Evolutionary conservation across 495 filamentous ascomycete genomes (phyloP).

Genomic region (Niebla homalea): DNA sequence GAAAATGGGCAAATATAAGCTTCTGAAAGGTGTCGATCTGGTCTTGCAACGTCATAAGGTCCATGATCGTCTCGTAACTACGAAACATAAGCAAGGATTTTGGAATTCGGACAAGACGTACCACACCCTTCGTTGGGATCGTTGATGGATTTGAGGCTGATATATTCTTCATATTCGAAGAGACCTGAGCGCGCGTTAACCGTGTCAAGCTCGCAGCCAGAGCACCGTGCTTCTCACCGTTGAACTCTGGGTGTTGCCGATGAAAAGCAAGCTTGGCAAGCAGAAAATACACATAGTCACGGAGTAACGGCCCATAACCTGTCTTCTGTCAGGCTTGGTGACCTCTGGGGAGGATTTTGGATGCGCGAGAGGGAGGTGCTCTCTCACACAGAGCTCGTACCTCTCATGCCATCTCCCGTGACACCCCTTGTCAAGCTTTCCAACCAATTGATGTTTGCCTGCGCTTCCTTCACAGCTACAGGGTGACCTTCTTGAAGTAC

Average conservation of each 20-base stretch:
- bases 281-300: slow-evolving; percentile 90
- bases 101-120: not conserved
- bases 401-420: slow-evolving; percentile 70
- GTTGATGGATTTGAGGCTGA: slow-evolving; percentile 93
- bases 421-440: slow-evolving; percentile 83
- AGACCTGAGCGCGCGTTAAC: slow-evolving; percentile 37
- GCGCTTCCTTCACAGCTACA: slow-evolving; percentile 71
- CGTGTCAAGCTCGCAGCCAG: not conserved
- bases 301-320: slow-evolving; percentile 86
- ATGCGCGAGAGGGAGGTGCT: not conserved
- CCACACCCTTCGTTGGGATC: slow-evolving; percentile 85
- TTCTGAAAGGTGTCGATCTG: slow-evolving; percentile 98
- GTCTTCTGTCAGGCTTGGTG: not conserved
- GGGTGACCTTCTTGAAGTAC: slow-evolving; percentile 95
- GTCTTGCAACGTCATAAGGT: slow-evolving; percentile 93
- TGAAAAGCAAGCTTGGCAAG: slow-evolving; percentile 89
- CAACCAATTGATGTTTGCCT: slow-evolving; percentile 78
- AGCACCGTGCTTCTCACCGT: slow-evolving; percentile 42
- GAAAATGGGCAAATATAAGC: slow-evolving; percentile 91
- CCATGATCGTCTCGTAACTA: slow-evolving; percentile 88
- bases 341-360: not conserved
- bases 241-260: slow-evolving; percentile 93
- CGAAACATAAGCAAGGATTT: slow-evolving; percentile 7
- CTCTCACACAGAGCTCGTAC: slow-evolving; percentile 25
- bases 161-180: slow-evolving; percentile 98